A percentile compares a stretch with the other conserved stretches of the same genome.
These are phyloP conservation scores for Spathaspora girioi DNA, from an alignment of 805 yeast species.

Conservation along the genomic window DNA sequence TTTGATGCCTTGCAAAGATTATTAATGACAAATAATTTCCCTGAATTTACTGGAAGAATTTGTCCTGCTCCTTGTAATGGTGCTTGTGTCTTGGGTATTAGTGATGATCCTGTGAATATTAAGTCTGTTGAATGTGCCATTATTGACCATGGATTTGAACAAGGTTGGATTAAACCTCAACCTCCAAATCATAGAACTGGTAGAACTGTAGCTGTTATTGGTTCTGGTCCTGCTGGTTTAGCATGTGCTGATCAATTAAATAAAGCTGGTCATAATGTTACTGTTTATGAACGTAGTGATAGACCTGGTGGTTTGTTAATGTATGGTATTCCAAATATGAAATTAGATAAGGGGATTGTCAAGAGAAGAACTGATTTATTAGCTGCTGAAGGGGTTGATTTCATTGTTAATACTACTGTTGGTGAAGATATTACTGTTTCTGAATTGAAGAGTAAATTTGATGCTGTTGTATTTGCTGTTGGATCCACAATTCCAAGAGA, in stretches of 20 bases:
- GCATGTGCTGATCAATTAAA: constrained; percentile 97
- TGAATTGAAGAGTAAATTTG: constrained; percentile 59
- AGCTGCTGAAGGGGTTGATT: constrained; percentile 84
- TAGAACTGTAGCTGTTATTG: constrained; percentile 78
- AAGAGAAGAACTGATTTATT: constrained; percentile 89
- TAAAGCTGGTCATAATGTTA: constrained; percentile 90
- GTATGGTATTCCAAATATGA: constrained; percentile 99
- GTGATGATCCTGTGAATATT: constrained; percentile 93
- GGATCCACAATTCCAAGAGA: constrained; percentile 98
- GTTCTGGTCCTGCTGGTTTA: constrained; percentile 97
- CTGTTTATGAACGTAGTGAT: constrained; percentile 91
- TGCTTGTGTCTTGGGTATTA: constrained; percentile 87
- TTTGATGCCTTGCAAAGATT: constrained; percentile 86
- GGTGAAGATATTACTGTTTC: constrained; percentile 80
- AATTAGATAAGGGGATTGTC: constrained; percentile 87
- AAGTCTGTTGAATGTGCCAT: constrained; percentile 94
- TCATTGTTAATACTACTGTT: constrained; percentile 71
- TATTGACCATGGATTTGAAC: constrained; percentile 92
- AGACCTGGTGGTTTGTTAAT: constrained; percentile 95
- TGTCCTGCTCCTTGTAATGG: constrained; percentile 99
- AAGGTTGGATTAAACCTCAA: constrained; percentile 90
- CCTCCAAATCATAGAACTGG: constrained; percentile 84
- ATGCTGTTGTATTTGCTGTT: constrained; percentile 87
- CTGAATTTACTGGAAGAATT: constrained; percentile 96
- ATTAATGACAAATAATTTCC: constrained; percentile 96